Conservation (phyloP, 2,329 filamentous ascomycete species). For the Exophiala spinifera region DNA sequence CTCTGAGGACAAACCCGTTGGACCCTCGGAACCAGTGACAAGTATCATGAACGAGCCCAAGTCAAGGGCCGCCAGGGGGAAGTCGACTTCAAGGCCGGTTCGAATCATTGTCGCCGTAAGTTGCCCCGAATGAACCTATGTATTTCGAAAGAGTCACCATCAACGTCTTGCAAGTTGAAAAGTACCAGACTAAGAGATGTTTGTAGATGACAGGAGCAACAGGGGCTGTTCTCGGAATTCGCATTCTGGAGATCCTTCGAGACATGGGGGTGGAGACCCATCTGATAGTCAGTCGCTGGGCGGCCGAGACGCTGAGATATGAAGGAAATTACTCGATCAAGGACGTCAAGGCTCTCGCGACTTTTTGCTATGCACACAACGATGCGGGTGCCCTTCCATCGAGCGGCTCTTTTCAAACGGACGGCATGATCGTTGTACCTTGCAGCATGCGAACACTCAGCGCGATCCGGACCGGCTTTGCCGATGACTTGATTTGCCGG, state of each 20-base stretch:
- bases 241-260: constrained; percentile 30
- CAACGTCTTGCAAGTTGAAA: neutral
- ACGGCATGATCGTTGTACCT: constrained; percentile 46
- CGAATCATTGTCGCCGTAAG: neutral
- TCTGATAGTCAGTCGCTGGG: constrained; percentile 34
- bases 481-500: constrained; percentile 43
- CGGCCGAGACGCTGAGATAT: constrained; percentile 28
- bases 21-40: neutral
- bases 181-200: constrained; percentile 8
- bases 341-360: constrained; percentile 13
- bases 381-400: constrained; percentile 31
- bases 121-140: neutral
- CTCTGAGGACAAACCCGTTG: neutral
- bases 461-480: constrained; percentile 38
- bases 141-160: neutral
- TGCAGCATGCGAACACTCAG: constrained; percentile 48
- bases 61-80: neutral
- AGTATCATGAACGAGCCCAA: neutral
- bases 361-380: constrained; percentile 22
- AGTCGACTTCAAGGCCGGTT: neutral
- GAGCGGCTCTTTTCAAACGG: constrained; percentile 26
- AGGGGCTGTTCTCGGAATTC: constrained; percentile 31
- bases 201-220: constrained; percentile 33
- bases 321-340: constrained; percentile 16
- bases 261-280: constrained; percentile 31